These are phyloP conservation scores for Leishmania arabica DNA, from an alignment of 208 protist species.

Conservation along the genomic window DNA sequence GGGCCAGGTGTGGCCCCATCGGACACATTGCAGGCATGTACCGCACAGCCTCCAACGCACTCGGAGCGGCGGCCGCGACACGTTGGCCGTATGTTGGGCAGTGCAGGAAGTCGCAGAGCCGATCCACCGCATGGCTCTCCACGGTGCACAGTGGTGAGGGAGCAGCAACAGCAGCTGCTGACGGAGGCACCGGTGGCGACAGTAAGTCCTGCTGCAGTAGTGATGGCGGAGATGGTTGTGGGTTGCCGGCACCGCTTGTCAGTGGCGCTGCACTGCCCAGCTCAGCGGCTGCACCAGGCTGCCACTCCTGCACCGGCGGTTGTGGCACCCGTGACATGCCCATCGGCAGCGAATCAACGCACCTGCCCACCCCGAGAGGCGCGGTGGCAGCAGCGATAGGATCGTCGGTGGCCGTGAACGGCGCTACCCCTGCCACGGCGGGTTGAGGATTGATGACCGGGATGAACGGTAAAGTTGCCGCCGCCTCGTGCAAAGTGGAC, in stretches of 20 bases:
- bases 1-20: not conserved
- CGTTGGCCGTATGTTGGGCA: conserved; percentile 26
- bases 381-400: not conserved
- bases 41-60: not conserved
- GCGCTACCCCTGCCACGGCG: not conserved
- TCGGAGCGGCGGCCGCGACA: not conserved
- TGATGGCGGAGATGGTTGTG: not conserved
- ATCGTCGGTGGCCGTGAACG: not conserved
- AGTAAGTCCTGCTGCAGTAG: not conserved
- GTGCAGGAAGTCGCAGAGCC: conserved; percentile 22
- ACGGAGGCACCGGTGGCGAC: not conserved
- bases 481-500: not conserved
- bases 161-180: not conserved
- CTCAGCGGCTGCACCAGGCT: not conserved
- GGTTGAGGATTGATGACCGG: not conserved
- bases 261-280: not conserved
- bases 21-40: conserved; percentile 9
- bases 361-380: not conserved
- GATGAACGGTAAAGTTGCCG: not conserved
- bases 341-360: not conserved
- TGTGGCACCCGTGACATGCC: not conserved
- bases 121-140: conserved; percentile 11
- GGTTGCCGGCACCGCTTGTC: not conserved
- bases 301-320: not conserved
- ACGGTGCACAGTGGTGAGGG: not conserved